Evolutionary conservation across 768 basidiomycete species (phyloP).

Genomic region (Sistotremastrum niveocremeum): DNA sequence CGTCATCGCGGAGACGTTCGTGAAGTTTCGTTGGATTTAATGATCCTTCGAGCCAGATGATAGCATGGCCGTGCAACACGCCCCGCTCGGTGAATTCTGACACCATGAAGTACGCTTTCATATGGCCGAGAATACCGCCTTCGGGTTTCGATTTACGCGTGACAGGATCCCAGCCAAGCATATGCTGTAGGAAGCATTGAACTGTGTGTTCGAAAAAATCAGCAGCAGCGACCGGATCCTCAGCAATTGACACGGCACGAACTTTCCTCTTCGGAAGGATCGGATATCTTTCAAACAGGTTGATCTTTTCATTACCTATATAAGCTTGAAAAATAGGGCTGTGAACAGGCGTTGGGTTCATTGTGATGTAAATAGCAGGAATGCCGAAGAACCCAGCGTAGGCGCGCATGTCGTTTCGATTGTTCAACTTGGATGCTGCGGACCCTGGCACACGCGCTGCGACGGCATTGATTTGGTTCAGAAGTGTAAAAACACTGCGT

Average conservation of each 20-base stretch:
- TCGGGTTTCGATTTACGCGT: background rate
- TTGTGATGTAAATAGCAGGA: conserved; percentile 15
- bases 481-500: conserved; percentile 10
- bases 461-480: conserved; percentile 18
- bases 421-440: conserved; percentile 14
- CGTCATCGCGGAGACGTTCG: conserved; percentile 6
- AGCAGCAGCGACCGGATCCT: conserved; percentile 23
- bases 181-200: conserved; percentile 12
- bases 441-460: conserved; percentile 21
- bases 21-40: conserved; percentile 21
- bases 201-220: conserved; percentile 20
- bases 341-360: too few species aligned
- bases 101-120: conserved; percentile 17
- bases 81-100: conserved; percentile 16
- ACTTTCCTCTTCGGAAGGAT: conserved; percentile 3
- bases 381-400: conserved; percentile 20
- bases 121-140: conserved; percentile 19
- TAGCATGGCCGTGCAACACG: conserved; percentile 19
- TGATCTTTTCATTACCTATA: conserved; percentile 15
- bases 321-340: conserved; percentile 21
- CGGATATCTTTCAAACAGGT: conserved; percentile 10
- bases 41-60: conserved; percentile 17
- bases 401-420: conserved; percentile 13
- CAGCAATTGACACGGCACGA: conserved; percentile 14
- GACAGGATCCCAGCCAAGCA: conserved; percentile 17